Conservation (phyloP, 768 basidiomycete genomes). For the Trametes villosa region DNA sequence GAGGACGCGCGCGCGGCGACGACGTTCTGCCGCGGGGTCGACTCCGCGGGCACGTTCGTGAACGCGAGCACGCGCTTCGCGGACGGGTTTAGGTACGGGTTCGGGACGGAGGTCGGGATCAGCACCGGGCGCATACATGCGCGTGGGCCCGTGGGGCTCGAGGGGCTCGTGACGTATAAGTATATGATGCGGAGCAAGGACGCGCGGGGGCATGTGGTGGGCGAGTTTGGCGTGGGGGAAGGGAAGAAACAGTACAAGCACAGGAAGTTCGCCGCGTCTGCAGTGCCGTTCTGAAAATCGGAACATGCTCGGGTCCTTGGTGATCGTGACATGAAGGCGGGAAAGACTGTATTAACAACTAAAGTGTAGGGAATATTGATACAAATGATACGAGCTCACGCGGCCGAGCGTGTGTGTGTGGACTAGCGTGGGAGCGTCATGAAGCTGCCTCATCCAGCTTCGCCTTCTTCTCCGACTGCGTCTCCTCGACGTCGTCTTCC, state of each 20-base stretch:
- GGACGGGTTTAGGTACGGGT: slow-evolving; percentile 95
- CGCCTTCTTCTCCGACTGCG: slow-evolving; percentile 63
- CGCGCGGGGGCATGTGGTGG: slow-evolving; percentile 78
- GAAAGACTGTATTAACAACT: slow-evolving; percentile 9
- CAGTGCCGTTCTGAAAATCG: slow-evolving; percentile 50
- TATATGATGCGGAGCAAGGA: slow-evolving; percentile 85
- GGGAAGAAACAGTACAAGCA: slow-evolving; percentile 80
- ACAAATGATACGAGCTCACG: slow-evolving; percentile 10
- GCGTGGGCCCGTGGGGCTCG: slow-evolving; percentile 92
- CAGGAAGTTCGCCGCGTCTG: slow-evolving; percentile 45
- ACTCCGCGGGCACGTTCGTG: slow-evolving; percentile 90
- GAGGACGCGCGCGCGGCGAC: slow-evolving; percentile 68
- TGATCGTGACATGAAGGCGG: neutral
- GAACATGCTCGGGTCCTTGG: neutral
- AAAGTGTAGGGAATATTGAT: slow-evolving; percentile 15
- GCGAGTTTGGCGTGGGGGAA: slow-evolving; percentile 77
- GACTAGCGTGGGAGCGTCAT: slow-evolving; percentile 5
- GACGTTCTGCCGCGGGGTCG: slow-evolving; percentile 84
- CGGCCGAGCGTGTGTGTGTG: neutral
- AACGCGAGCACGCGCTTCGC: slow-evolving; percentile 97
- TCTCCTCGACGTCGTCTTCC: slow-evolving; percentile 51
- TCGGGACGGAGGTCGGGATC: slow-evolving; percentile 98
- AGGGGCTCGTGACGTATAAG: slow-evolving; percentile 95
- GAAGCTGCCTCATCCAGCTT: slow-evolving; percentile 50
- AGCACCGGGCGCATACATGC: slow-evolving; percentile 97